Evolutionary conservation across 306 rosid genomes (phyloP), one percentile per base, ranked within the genome.

Genomic region (Comarum palustre): DNA sequence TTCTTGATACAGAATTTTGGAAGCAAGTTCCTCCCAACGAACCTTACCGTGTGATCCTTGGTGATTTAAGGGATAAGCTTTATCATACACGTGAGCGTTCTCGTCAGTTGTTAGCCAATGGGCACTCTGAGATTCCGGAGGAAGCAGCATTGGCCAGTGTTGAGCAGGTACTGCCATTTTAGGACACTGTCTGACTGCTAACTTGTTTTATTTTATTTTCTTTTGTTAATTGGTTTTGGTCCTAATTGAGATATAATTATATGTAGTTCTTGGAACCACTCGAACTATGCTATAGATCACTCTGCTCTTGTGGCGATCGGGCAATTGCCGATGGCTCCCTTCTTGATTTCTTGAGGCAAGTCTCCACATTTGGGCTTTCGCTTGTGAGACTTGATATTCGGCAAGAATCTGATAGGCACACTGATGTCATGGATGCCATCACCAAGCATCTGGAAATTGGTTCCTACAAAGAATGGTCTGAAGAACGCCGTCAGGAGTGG

Each of bases 261-360:
- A 41, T 82, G 69, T 74, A 95, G 99, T 95, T 95, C 84, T 68
- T 95, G 96, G 93, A 90, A 68, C 96, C 99, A 59, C 97, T 95
- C 19, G 98, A 94, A 74, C 86, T 91, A 2, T 94, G 98, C 67
- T 94, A 94, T 80, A 68, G 97, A 84, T 94, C 98, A 63, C 95
- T 94, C 63, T 88, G 92, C 75, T 79, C 86, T 71, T 94, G 96
- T 78, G 98, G 98, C 50, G 98, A 94, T 72, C 87, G 85, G 19
- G 84, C 92, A 20, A 91, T 94, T 75, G 98, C 98, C 2, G 98
- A 94, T 67, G 98, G 98, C 54, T 91, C 89, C 79, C 98, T 91
- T 73, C 97, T 94, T 77, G 98, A 94, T 83, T 94, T 94, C 80
- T 66, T 94, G 85, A 89, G 98, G 81, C 98, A 94, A 88, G 91